These are phyloP conservation scores for Populus trichocarpa DNA, from an alignment of 441 rosid genomes.

Conservation along the genomic window DNA sequence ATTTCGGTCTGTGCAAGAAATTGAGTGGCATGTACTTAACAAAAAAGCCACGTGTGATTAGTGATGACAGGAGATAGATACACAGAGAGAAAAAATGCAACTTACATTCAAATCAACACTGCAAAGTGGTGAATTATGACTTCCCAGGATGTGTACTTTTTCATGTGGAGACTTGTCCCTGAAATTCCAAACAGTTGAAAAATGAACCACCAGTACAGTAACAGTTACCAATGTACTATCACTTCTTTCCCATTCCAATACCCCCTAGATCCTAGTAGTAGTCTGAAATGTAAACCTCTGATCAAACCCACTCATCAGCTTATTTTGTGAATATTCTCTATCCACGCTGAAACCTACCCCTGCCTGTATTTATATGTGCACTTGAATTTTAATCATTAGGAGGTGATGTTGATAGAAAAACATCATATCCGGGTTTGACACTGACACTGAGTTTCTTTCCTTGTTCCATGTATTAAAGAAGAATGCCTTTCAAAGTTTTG, in stretches of 20 bases:
- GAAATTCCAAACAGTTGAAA: slow-evolving; percentile 31
- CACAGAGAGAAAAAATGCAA: slow-evolving; percentile 7
- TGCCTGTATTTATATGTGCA: not conserved
- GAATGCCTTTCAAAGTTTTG: not conserved
- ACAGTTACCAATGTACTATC: not conserved
- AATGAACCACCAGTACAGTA: slow-evolving; percentile 8
- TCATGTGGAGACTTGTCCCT: slow-evolving; percentile 71
- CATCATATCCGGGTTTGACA: not conserved
- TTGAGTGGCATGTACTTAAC: not conserved
- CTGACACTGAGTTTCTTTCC: not conserved
- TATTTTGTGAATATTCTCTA: slow-evolving; percentile 2
- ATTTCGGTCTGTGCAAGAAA: not conserved
- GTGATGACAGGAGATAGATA: not conserved
- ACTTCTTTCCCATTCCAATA: not conserved
- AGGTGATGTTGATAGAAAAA: not conserved
- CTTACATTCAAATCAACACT: slow-evolving; percentile 68
- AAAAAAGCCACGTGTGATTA: not conserved
- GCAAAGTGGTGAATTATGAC: slow-evolving; percentile 61
- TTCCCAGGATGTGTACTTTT: slow-evolving; percentile 51
- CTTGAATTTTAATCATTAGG: slow-evolving; percentile 15
- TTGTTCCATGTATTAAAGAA: not conserved
- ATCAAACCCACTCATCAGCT: not conserved
- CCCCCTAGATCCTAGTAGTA: not conserved
- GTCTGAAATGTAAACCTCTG: not conserved
- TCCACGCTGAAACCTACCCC: slow-evolving; percentile 2